A percentile compares a stretch with the other conserved stretches of the same genome.
Evolutionary conservation across 371 early-diverging fungal genomes (phyloP).

Genomic region (Thermomucor indicae-seudaticae): DNA sequence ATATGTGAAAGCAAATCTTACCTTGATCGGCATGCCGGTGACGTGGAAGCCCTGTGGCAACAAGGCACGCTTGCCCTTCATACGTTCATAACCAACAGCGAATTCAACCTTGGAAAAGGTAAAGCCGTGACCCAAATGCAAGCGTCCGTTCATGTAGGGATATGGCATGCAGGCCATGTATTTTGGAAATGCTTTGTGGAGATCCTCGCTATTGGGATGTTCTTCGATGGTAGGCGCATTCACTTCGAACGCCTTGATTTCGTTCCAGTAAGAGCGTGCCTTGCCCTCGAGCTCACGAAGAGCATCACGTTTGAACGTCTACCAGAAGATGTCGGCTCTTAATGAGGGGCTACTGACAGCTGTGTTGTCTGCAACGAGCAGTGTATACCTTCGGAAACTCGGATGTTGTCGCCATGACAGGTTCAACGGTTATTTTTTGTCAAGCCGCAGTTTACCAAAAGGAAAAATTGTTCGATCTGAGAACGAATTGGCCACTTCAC

Average conservation of each 20-base stretch:
- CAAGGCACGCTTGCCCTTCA: conserved; percentile 94
- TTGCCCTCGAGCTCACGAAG: conserved; percentile 75
- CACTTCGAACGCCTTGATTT: conserved; percentile 74
- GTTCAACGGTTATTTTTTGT: too few relatives aligned
- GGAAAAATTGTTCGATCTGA: too few relatives aligned
- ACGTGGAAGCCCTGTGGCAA: conserved; percentile 99
- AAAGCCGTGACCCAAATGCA: conserved; percentile 99
- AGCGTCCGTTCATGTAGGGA: conserved; percentile 99
- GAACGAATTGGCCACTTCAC: too few relatives aligned
- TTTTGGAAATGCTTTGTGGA: conserved; percentile 78
- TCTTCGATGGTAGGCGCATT: conserved; percentile 81
- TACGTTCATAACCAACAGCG: conserved; percentile 88
- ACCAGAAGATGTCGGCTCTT: too few relatives aligned
- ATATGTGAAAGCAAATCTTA: conserved; percentile 25
- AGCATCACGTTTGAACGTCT: conserved; percentile 83
- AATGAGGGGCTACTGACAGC: too few relatives aligned
- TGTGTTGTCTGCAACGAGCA: too few relatives aligned
- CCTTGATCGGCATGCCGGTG: conserved; percentile 99
- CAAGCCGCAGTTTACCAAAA: too few relatives aligned
- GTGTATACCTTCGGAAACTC: too few relatives aligned
- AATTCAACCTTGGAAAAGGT: conserved; percentile 98
- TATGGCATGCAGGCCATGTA: conserved; percentile 98
- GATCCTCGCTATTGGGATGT: conserved; percentile 41
- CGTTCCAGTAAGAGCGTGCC: conserved; percentile 83
- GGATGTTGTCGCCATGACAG: too few relatives aligned